Evolutionary conservation across 2,329 filamentous ascomycete genomes (phyloP).

Genomic region (Pseudohalonectria lignicola): DNA sequence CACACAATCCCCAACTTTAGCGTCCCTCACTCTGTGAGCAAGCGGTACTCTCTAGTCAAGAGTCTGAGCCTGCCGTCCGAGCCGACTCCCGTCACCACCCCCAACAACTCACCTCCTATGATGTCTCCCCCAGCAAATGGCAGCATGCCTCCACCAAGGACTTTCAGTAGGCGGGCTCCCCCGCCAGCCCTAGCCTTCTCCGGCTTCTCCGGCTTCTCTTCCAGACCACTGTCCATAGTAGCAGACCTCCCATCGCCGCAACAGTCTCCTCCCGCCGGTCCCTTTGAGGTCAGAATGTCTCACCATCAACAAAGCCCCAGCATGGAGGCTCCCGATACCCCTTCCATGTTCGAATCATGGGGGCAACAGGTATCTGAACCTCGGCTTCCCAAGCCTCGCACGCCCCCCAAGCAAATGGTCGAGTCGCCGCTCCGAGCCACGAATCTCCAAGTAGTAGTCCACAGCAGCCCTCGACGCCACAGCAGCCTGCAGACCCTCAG

Average conservation of each 20-base stretch:
- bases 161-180: conserved; percentile 21
- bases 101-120: too few species aligned
- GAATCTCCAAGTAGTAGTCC: background rate
- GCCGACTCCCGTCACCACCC: background rate
- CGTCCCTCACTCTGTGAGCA: conserved; percentile 32
- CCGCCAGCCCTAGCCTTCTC: conserved; percentile 36
- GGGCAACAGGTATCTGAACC: background rate
- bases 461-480: background rate
- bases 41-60: conserved; percentile 31
- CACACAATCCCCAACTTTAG: conserved; percentile 39
- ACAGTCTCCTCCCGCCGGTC: background rate
- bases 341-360: conserved; percentile 12
- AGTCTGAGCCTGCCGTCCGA: conserved; percentile 5
- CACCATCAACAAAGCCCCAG: conserved; percentile 1
- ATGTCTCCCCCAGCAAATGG: too few species aligned
- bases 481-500: conserved; percentile 4
- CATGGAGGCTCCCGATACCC: conserved; percentile 9
- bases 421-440: background rate
- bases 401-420: too few species aligned
- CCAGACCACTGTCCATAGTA: conserved; percentile 43
- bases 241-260: conserved; percentile 23
- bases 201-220: too few species aligned
- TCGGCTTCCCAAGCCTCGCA: too few species aligned
- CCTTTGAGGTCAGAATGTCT: too few species aligned
- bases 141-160: conserved; percentile 5